Base-by-base conservation (phyloP, 2,329 filamentous ascomycete species). In the Pseudocercospora pini-densiflorae region DNA sequence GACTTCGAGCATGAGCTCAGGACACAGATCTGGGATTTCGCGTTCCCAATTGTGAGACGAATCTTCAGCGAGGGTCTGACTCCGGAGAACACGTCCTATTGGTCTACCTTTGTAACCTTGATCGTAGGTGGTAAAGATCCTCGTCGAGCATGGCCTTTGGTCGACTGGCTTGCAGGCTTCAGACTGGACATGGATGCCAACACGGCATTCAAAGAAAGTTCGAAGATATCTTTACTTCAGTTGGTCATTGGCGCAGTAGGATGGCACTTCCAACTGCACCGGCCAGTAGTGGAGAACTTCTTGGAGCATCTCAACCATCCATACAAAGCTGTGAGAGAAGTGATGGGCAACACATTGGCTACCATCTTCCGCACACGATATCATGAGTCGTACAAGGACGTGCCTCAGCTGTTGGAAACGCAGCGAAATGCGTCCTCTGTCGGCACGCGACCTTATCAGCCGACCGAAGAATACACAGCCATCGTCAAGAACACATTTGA, bases 121-220 rank as follows among this genome's bases (percentile, higher is more conserved):
- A 88, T 96, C 27, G 84, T 97, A 49, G 93, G 96, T 72, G 89
- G 90, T 10, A 94, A 95, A 75, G 95, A 99, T 79, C 94, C 95
- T 12, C 88, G 96, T 53, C 89, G 94, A 69, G 89, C 89, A 2
- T 93, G 91, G 83, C 94, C 97, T 70, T 86, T 99, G 69, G 87
- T 97, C 40, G 90, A 95, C 70, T 90, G 89, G 79, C 84, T 99
- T 21, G 88, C 91, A 55, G 88, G 89, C 62, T 98, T 98, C 86
- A 88, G 93, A 31, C 85, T 99, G 9, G 95, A 99, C 77, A 94
- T 98, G 90, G 85, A 88, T 5, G 97, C 94, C 0, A 97, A 98
- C 76, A 95, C 96, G 3, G 95, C 95, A 0, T 99, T 99, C 86
- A 99, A 99, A 78, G 96, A 99, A 78, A 97, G 94, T 63, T 96